Conservation (phyloP, 2,329 filamentous ascomycete genomes). For the Ophiostoma triangulosporum region DNA sequence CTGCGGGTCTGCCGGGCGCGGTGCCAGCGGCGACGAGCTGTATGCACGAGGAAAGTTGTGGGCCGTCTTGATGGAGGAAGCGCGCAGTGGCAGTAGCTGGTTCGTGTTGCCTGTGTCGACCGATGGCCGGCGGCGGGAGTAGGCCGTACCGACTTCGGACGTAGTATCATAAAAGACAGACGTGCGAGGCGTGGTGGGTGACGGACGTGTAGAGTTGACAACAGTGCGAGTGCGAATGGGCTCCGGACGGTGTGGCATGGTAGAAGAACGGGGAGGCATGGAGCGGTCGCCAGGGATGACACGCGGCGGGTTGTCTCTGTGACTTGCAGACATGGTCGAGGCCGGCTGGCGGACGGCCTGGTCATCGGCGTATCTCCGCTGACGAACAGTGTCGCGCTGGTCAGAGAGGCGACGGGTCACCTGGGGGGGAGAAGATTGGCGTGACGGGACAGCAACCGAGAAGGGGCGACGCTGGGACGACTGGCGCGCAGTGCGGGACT, state of each 20-base stretch:
- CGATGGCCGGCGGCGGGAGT: conserved; percentile 28
- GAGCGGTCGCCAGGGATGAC: conserved; percentile 29
- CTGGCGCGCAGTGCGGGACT: conserved; percentile 36
- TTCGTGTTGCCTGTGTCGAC: conserved; percentile 28
- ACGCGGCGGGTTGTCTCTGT: conserved; percentile 27
- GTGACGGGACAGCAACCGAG: conserved; percentile 35
- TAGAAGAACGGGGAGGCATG: conserved; percentile 17
- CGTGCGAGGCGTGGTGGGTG: conserved; percentile 36
- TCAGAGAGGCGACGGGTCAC: conserved; percentile 42
- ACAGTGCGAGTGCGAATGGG: conserved; percentile 8
- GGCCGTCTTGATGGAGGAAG: conserved; percentile 30
- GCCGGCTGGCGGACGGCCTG: conserved; percentile 19
- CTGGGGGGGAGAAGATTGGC: conserved; percentile 37
- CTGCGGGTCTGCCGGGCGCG: conserved; percentile 25
- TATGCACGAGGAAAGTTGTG: conserved; percentile 32
- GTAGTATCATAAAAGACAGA: conserved; percentile 32
- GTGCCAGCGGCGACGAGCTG: conserved; percentile 47
- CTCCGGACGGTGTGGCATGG: conserved; percentile 5
- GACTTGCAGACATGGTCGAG: conserved; percentile 10
- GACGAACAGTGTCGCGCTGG: conserved; percentile 35
- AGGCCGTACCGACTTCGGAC: conserved; percentile 18
- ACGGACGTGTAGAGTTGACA: conserved; percentile 18
- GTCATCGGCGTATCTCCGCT: conserved; percentile 28
- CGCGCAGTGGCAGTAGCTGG: conserved; percentile 26
- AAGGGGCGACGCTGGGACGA: conserved; percentile 37